Evolutionary conservation across 2,329 filamentous ascomycete species (phyloP), one percentile per base, ranked within the genome.

Genomic region (Incumbomyces lentus): DNA sequence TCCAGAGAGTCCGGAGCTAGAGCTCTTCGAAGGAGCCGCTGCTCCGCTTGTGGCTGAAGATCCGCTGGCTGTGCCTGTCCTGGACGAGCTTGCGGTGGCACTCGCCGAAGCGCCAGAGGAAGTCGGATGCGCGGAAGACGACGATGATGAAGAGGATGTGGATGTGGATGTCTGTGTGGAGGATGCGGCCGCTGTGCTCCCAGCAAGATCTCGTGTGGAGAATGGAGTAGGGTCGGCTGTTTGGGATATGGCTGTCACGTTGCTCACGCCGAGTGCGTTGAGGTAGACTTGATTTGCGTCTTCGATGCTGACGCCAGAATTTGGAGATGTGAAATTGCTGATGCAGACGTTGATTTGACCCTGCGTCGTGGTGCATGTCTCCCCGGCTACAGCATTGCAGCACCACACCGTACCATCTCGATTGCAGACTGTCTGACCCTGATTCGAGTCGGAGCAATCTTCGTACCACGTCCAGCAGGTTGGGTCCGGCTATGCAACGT

Each of bases 261-360:
- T 42, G 29, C 40, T 42, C 3, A 42, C 40, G 7, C 40, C 40
- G 13, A 42, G 40, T 13, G 40, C 40, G 3, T n/a, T 13, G 6
- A 42, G 40, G 12, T 42, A 42, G 8, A 14, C 30, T 30, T 31
- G n/a, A 14, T 42, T 42, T 12, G 40, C 40, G n/a, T 42, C 26
- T 8, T 31, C 40, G 13, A 18, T 31, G 22, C 22, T 31, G n/a
- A 42, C 40, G 7, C 40, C 40, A 32, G 40, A 42, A 14, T 42
- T 42, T 18, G 40, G 40, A 3, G 40, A 42, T 4, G 40, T 33
- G 29, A 42, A 42, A 31, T 42, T 33, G 26, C 40, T 42, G 40
- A 42, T 42, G 18, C 40, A 42, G 6, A 42, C 29, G n/a, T 42
- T 42, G 7, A 42, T 42, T 33, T 42, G 40, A 6, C 40, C 40